Evolutionary conservation across 192 early-diverging fungal genomes (phyloP), one percentile per base, ranked within the genome.

Genomic region (Spizellomyces sp.): DNA sequence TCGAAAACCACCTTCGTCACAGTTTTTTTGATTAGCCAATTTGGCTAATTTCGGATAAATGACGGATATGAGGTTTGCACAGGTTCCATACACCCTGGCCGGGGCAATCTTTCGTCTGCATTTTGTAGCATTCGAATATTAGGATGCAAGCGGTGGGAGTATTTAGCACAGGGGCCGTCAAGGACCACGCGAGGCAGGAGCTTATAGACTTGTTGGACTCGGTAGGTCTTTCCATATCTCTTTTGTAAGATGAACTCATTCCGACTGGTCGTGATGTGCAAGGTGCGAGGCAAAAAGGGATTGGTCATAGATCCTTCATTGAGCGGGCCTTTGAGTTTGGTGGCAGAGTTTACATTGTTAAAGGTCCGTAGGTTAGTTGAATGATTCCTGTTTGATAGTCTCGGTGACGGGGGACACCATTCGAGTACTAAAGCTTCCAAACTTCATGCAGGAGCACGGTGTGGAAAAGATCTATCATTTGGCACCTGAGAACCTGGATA

Each of bases 391-490:
- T 8, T 46, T 44, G 0, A 19, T 3, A 45, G 5, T 15, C 63
- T 9, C n/a, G 22, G 9, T 41, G 9, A 65, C 14, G 2, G 41
- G 59, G 59, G 22, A 12, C 58, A 45, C 15, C 17, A 9, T 41
- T 43, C 14, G 22, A 61, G 19, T 42, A 1, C 45, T 19, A 41
- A 27, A 10, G 27, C 27, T 36, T 2, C 27, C 27, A 36, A 36
- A 0, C 27, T 36, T 54, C 21, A 58, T 43, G 65, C 71, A 92
- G 89, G 96, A 98, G 68, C 96, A 98, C 83, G 96, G 96, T 19
- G 94, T 96, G 10, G 94, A 96, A 64, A 96, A 94, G 81, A 91
- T 98, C 61, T 95, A 91, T 76, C 88, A 95, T 69, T 82, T 98
- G 19, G 80, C 91, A 17, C 65, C 84, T n/a, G 82, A 76, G 14